Percentiles rank a stretch among this genome's conserved stretches.
Conservation (phyloP, 192 early-diverging fungal genomes). For the Geosiphon pyriformis region DNA sequence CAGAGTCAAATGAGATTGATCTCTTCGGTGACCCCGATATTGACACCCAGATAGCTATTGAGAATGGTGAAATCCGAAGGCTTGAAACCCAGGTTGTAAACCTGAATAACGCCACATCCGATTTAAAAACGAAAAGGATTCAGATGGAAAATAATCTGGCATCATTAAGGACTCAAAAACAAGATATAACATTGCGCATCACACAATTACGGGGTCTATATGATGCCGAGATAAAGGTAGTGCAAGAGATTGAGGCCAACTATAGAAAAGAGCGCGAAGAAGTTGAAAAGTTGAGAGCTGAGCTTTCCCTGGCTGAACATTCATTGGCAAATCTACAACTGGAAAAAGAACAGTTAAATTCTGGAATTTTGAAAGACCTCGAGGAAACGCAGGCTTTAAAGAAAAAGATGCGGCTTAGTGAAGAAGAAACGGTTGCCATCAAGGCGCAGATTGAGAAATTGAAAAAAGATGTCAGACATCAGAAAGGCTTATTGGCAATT, state of each 20-base stretch:
- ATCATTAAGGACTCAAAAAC: slow-evolving; percentile 52
- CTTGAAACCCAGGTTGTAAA: slow-evolving; percentile 54
- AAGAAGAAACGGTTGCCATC: slow-evolving; percentile 51
- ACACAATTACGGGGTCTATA: slow-evolving; percentile 51
- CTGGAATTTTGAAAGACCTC: slow-evolving; percentile 40
- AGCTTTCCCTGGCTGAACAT: slow-evolving; percentile 46
- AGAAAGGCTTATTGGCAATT: slow-evolving; percentile 57
- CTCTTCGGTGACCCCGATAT: slow-evolving; percentile 36
- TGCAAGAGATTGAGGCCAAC: slow-evolving; percentile 49
- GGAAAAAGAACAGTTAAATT: slow-evolving; percentile 45
- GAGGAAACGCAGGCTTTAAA: slow-evolving; percentile 44
- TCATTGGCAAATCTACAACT: slow-evolving; percentile 38
- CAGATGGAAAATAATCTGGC: slow-evolving; percentile 56
- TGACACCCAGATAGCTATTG: slow-evolving; percentile 43
- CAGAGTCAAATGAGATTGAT: slow-evolving; percentile 38
- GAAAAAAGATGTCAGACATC: slow-evolving; percentile 51
- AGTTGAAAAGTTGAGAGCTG: slow-evolving; percentile 39
- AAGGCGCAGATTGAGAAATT: slow-evolving; percentile 48
- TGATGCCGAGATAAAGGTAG: slow-evolving; percentile 52
- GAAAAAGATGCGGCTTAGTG: slow-evolving; percentile 41
- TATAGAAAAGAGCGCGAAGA: slow-evolving; percentile 43
- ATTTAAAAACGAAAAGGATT: slow-evolving; percentile 48
- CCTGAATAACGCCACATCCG: slow-evolving; percentile 45
- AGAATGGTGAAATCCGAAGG: slow-evolving; percentile 58
- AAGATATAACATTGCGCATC: slow-evolving; percentile 54